These are phyloP conservation scores for Ophiognomonia clavigignenti-juglandacearum DNA, from an alignment of 2,329 filamentous ascomycete genomes.

Conservation along the genomic window DNA sequence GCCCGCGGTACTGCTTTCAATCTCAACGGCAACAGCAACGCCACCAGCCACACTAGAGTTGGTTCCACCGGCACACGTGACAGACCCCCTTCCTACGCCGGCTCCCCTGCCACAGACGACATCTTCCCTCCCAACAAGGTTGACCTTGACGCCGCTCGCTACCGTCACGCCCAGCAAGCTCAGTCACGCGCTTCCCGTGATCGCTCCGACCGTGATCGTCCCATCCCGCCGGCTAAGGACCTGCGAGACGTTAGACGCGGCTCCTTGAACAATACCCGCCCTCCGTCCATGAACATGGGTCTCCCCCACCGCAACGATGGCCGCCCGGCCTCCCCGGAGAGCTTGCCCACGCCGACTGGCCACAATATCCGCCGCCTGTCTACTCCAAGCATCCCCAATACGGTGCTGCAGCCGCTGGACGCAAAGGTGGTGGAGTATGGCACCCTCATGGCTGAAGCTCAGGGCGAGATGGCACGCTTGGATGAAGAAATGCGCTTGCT, in stretches of 20 bases:
- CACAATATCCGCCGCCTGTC: constrained; percentile 35
- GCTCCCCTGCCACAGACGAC: constrained; percentile 10
- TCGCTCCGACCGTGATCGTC: background rate
- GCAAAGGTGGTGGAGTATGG: constrained; percentile 40
- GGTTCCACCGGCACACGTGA: background rate
- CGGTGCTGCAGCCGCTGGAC: constrained; percentile 39
- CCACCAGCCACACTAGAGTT: background rate
- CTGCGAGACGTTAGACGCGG: background rate
- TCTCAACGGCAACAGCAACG: background rate
- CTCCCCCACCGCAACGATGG: background rate
- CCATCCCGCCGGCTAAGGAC: constrained; percentile 1
- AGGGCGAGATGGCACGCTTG: constrained; percentile 35
- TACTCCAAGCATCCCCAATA: constrained; percentile 37
- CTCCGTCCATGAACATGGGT: background rate
- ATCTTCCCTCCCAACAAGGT: constrained; percentile 14
- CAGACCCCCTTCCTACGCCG: constrained; percentile 5
- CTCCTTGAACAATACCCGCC: background rate
- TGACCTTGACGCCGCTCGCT: constrained; percentile 15
- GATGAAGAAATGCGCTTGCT: constrained; percentile 38
- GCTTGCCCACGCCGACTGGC: constrained; percentile 5
- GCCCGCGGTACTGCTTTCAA: background rate
- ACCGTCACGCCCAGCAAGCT: constrained; percentile 12
- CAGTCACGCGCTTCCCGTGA: background rate
- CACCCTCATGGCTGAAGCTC: constrained; percentile 34
- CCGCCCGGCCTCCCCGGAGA: background rate